Conservation (phyloP, 1,139 yeast species). For the Arxiozyma slooffiae region DNA sequence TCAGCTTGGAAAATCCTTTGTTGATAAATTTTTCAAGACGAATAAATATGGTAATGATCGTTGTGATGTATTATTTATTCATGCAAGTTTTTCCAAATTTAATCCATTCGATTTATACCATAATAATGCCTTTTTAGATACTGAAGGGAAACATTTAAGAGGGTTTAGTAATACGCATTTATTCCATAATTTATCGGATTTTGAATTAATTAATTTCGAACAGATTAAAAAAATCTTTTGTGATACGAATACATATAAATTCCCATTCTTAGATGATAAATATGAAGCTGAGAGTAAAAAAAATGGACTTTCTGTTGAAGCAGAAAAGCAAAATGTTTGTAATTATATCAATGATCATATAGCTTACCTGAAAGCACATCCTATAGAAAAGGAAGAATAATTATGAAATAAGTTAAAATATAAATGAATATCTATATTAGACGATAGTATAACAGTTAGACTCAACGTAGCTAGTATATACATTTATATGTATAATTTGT, state of each 20-base stretch:
- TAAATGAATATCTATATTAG: no score
- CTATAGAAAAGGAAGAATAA: slow-evolving; percentile 4
- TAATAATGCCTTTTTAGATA: slow-evolving; percentile 13
- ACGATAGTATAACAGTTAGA: neutral
- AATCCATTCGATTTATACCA: slow-evolving; percentile 47
- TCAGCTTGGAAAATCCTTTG: slow-evolving; percentile 10
- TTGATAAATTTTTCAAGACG: slow-evolving; percentile 10
- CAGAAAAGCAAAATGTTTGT: slow-evolving; percentile 9
- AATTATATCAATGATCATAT: slow-evolving; percentile 13
- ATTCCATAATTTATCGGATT: slow-evolving; percentile 12
- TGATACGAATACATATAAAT: slow-evolving; percentile 9
- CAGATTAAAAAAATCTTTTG: slow-evolving; percentile 14
- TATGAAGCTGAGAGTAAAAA: slow-evolving; percentile 9
- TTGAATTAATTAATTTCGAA: slow-evolving; percentile 18
- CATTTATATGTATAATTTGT: neutral
- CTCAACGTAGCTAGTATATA: no score
- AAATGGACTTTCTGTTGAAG: neutral
- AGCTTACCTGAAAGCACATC: slow-evolving; percentile 13
- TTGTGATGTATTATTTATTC: slow-evolving; percentile 36
- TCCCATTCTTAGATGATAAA: slow-evolving; percentile 11
- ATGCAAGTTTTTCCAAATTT: slow-evolving; percentile 57
- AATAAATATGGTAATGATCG: slow-evolving; percentile 7
- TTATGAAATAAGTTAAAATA: no score
- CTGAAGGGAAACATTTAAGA: slow-evolving; percentile 29
- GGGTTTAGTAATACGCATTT: slow-evolving; percentile 11